A percentile compares a stretch with the other conserved stretches of the same genome.
phyloP scores from a whole-genome alignment of 129 eudicot genomes.

The Helianthus annuus region HanXRQr2.0-SUNRISE NC_035449.2:56044321-56044820 shows the following conservation, averaged over 20 bases:
- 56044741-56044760: slow-evolving; percentile 62
- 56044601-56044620: too few relatives aligned
- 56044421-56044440: not conserved
- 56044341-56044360: not conserved
- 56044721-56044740: slow-evolving; percentile 45
- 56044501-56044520: slow-evolving; percentile 15
- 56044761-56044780: slow-evolving; percentile 51
- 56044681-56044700: too few relatives aligned
- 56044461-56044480: slow-evolving; percentile 22
- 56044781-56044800: slow-evolving; percentile 60
- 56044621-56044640: too few relatives aligned
- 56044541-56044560: slow-evolving; percentile 83
- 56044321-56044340: slow-evolving; percentile 16
- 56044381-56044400: too few relatives aligned
- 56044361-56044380: not conserved
- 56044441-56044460: slow-evolving; percentile 39
- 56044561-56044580: slow-evolving; percentile 86
- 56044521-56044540: slow-evolving; percentile 77
- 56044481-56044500: not conserved
- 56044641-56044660: too few relatives aligned
- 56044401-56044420: not conserved
- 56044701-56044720: too few relatives aligned
- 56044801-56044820: too few relatives aligned
- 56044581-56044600: too few relatives aligned
- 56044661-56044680: too few relatives aligned